phyloP scores from a whole-genome alignment of 306 rosid species.

The Pterocarpus santalinus region DNA sequence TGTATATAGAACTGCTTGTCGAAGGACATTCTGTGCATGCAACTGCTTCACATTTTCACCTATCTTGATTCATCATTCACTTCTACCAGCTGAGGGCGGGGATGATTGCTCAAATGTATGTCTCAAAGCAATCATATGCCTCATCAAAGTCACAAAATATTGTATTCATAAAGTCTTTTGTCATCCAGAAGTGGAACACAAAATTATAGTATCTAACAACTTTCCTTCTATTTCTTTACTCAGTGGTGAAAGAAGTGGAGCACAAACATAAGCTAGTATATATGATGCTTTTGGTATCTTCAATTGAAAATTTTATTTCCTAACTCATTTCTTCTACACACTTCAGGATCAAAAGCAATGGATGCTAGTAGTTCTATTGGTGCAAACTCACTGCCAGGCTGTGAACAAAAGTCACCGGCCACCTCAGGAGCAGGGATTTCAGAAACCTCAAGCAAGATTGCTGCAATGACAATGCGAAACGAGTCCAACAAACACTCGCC shows the following conservation, averaged over 20 bases:
- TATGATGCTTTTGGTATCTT: not conserved
- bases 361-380: constrained; percentile 54
- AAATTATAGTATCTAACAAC: not conserved
- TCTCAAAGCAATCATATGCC: too few relatives aligned
- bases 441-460: constrained; percentile 26
- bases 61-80: not conserved
- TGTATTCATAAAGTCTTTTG: not conserved
- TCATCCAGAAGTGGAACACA: too few relatives aligned
- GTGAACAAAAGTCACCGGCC: constrained; percentile 44
- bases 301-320: not conserved
- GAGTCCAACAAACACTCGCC: constrained; percentile 10
- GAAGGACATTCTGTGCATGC: not conserved
- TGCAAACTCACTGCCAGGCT: constrained; percentile 28
- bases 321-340: not conserved
- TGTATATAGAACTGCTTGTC: too few relatives aligned
- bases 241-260: not conserved
- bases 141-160: too few relatives aligned
- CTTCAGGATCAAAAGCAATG: constrained; percentile 38
- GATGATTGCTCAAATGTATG: too few relatives aligned
- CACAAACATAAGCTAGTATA: not conserved
- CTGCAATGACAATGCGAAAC: constrained; percentile 3
- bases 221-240: not conserved
- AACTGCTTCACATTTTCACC: not conserved
- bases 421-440: not conserved
- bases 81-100: not conserved